Evolutionary conservation across 257 asterid species (phyloP), one percentile per base, ranked within the genome.

Genomic region (Forsythia viridissima): DNA sequence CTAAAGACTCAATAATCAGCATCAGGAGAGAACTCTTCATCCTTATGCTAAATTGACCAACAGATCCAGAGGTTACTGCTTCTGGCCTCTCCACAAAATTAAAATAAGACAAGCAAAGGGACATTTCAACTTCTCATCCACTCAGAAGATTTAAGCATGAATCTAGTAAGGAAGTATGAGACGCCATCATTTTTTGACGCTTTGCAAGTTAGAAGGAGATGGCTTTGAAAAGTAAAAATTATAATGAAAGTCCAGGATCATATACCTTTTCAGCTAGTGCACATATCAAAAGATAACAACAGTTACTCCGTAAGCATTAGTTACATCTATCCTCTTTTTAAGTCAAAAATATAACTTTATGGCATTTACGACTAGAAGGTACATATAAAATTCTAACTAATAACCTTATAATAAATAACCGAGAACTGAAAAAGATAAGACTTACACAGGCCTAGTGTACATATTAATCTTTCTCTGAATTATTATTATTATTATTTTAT

Each of bases 161-260:
- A 78, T 18, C 42, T 42, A 73, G 73, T n/a, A 18, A 55, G 39
- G 39, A 30, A 63, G 39, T 63, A 63, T 4, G 3, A 12, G 40
- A 63, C 57, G 71, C 70, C 42, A 57, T 71, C 66, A 46, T 41
- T 81, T 68, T 76, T 73, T 68, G 44, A 70, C 44, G 38, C 70
- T 43, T 37, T 61, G 21, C 55, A 37, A 6, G 38, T 41, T 46
- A 48, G 57, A 42, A 75, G 12, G 42, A 34, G 73, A n/a, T 43
- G 11, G 71, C 46, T 48, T 78, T 37, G 59, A 76, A 76, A 20
- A 77, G 61, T 63, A 40, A 39, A 21, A 42, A 57, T 30, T 13
- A 20, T 52, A 70, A 68, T 39, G 40, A 72, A 72, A 70, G 39
- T 12, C 39, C 70, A 63, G 16, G 2, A 59, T 59, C 16, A 24